Percentiles rank a stretch among this genome's conserved stretches.
Evolutionary conservation across 129 eudicot species (phyloP).

Genomic region (Saposhnikovia divaricata): DNA sequence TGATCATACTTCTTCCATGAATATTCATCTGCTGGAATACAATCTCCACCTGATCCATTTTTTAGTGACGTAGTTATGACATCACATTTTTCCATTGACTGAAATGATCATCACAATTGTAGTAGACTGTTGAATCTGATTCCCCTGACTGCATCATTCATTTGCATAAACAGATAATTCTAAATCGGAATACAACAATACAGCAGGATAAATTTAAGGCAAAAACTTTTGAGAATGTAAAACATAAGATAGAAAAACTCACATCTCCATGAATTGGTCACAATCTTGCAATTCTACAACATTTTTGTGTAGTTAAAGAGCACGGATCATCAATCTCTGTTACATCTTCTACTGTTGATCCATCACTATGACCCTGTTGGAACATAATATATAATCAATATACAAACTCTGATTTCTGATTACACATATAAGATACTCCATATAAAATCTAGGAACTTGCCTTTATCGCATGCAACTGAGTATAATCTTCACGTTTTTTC

Average conservation of each 20-base stretch:
- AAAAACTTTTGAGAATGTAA: neutral
- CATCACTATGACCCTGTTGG: conserved; percentile 48
- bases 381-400: conserved; percentile 7
- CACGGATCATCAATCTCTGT: conserved; percentile 49
- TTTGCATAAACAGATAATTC: neutral
- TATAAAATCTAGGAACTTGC: too few species aligned
- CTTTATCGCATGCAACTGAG: too few species aligned
- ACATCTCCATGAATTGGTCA: conserved; percentile 45
- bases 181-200: neutral
- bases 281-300: conserved; percentile 24
- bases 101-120: conserved; percentile 53
- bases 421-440: conserved; percentile 1
- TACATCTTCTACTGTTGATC: conserved; percentile 35
- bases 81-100: too few species aligned
- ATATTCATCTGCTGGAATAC: conserved; percentile 71
- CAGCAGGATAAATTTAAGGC: neutral
- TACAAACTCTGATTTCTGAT: neutral
- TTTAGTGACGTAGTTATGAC: too few species aligned
- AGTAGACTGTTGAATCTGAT: conserved; percentile 48
- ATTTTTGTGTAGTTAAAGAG: conserved; percentile 38
- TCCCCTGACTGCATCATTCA: conserved; percentile 28
- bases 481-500: too few species aligned
- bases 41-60: conserved; percentile 36
- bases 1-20: too few species aligned
- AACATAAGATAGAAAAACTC: conserved; percentile 15